phyloP scores from a whole-genome alignment of 192 early-diverging fungal genomes.

The Backusella parvicylindrica region DNA sequence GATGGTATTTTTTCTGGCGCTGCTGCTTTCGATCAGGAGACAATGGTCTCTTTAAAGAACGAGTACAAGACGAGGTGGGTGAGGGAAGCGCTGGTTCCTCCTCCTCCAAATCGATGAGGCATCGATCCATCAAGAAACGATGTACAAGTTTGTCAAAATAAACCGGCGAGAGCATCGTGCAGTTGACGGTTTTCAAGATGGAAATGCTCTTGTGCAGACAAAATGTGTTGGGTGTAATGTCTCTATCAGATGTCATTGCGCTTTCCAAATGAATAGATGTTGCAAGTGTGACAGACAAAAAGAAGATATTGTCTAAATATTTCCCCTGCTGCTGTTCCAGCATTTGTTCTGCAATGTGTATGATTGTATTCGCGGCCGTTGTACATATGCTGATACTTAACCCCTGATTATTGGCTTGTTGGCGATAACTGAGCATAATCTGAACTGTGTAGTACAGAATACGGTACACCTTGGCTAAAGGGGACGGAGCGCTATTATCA shows the following conservation, averaged over 20 bases:
- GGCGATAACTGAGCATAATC: conserved; percentile 22
- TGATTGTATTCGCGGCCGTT: conserved; percentile 30
- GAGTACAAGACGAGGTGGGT: neutral
- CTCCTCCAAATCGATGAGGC: neutral
- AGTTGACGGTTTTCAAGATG: neutral
- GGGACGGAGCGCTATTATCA: conserved; percentile 9
- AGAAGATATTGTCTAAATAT: neutral
- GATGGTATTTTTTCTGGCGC: neutral
- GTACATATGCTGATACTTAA: conserved; percentile 4
- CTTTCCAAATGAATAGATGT: conserved; percentile 2
- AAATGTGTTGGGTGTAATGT: neutral
- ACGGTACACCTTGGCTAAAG: conserved; percentile 22
- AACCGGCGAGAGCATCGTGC: neutral
- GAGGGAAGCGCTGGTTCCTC: neutral
- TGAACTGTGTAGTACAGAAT: conserved; percentile 36
- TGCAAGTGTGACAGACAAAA: neutral
- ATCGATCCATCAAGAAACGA: neutral
- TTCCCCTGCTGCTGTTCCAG: neutral
- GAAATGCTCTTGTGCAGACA: neutral
- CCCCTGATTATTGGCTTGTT: conserved; percentile 2
- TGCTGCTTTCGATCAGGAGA: neutral
- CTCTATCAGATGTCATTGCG: neutral
- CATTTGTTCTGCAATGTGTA: conserved; percentile 39
- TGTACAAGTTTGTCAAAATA: neutral
- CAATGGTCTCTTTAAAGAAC: neutral